These are phyloP conservation scores for Byssothecium circinans DNA, from an alignment of 2,329 filamentous ascomycete genomes.

Conservation along the genomic window DNA sequence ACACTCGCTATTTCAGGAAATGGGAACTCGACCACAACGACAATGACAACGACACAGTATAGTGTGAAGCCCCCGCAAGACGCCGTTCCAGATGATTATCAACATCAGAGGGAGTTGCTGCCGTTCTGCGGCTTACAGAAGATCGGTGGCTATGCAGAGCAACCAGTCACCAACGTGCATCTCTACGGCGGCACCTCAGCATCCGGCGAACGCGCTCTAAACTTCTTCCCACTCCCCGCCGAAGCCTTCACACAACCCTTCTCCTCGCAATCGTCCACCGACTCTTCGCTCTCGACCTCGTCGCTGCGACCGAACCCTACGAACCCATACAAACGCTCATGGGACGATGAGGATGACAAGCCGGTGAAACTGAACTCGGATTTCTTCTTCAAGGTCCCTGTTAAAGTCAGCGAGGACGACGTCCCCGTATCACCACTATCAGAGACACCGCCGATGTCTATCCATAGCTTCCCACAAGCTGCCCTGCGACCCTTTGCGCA, in stretches of 20 bases:
- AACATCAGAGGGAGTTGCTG: slow-evolving; percentile 62
- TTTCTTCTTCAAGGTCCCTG: slow-evolving; percentile 31
- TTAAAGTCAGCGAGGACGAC: slow-evolving; percentile 31
- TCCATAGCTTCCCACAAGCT: slow-evolving; percentile 22
- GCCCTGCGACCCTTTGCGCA: slow-evolving; percentile 33
- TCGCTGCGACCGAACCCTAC: slow-evolving; percentile 23
- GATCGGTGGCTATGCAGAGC: slow-evolving; percentile 67
- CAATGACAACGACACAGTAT: slow-evolving; percentile 15
- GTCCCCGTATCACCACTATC: slow-evolving; percentile 39
- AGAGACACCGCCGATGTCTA: slow-evolving; percentile 24
- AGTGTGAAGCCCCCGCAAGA: slow-evolving; percentile 29
- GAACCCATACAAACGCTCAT: slow-evolving; percentile 48
- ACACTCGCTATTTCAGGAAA: slow-evolving; percentile 22
- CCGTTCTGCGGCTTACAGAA: slow-evolving; percentile 83
- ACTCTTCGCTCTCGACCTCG: slow-evolving; percentile 30
- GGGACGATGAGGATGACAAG: slow-evolving; percentile 42
- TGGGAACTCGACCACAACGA: slow-evolving; percentile 15
- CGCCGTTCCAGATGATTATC: slow-evolving; percentile 21
- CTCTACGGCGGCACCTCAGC: slow-evolving; percentile 43
- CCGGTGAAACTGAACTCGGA: slow-evolving; percentile 21
- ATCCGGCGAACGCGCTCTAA: slow-evolving; percentile 33
- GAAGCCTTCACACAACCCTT: slow-evolving; percentile 40
- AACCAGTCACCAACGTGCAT: slow-evolving; percentile 50
- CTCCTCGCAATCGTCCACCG: slow-evolving; percentile 33
- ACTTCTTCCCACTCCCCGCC: slow-evolving; percentile 34